Percentiles rank a stretch among this genome's conserved stretches.
Evolutionary conservation across 2,329 filamentous ascomycete species (phyloP).

Genomic region (Amauroascus verrucosus): DNA sequence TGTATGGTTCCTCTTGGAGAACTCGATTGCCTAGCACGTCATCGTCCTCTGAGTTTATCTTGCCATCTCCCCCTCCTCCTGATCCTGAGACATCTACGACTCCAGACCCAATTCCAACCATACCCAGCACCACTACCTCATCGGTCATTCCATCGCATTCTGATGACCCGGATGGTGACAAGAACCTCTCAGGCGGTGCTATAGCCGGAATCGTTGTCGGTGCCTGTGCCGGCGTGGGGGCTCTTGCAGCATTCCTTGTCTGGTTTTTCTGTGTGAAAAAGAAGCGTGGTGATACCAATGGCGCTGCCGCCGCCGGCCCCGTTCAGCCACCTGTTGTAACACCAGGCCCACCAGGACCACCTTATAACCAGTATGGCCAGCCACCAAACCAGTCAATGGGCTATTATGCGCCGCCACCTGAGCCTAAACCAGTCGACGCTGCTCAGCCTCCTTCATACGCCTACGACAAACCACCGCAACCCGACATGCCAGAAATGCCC

Average conservation of each 20-base stretch:
- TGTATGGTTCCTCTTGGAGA: constrained; percentile 15
- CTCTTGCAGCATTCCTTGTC: constrained; percentile 12
- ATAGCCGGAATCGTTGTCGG: constrained; percentile 18
- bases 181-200: constrained; percentile 13
- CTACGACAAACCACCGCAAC: constrained; percentile 11
- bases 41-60: background rate
- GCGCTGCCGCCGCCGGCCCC: background rate
- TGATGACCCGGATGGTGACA: background rate
- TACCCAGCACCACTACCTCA: background rate
- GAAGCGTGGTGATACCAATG: constrained; percentile 5
- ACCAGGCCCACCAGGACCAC: background rate
- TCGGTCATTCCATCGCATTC: background rate
- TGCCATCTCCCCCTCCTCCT: background rate
- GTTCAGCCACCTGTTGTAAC: background rate
- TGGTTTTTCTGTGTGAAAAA: constrained; percentile 15
- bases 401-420: constrained; percentile 15
- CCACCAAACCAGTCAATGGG: constrained; percentile 8
- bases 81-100: background rate
- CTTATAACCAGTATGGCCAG: constrained; percentile 1
- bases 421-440: constrained; percentile 8
- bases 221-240: constrained; percentile 13
- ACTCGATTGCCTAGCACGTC: background rate
- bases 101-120: background rate
- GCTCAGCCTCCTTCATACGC: constrained; percentile 12
- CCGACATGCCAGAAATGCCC: constrained; percentile 13